Conservation (phyloP, 1,284 basidiomycete species). For the Leccinum solheimii region DNA sequence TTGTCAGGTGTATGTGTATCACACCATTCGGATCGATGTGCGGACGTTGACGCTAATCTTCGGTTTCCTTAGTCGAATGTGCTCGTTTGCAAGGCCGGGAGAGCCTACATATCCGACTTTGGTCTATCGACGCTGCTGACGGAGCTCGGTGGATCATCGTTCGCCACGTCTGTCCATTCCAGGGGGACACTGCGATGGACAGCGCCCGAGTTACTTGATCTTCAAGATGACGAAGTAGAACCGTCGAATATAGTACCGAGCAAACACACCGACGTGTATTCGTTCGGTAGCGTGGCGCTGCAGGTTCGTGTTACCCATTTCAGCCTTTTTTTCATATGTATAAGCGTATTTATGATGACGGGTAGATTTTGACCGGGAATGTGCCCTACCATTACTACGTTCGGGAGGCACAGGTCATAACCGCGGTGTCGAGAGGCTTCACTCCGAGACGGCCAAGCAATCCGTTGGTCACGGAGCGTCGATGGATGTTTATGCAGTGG, state of each 20-base stretch:
- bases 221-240: slow-evolving; percentile 13
- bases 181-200: slow-evolving; percentile 20
- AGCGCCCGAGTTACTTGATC: slow-evolving; percentile 19
- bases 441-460: slow-evolving; percentile 11
- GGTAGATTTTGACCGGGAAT: slow-evolving; percentile 15
- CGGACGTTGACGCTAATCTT: background rate
- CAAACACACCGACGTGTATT: slow-evolving; percentile 17
- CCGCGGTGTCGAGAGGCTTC: slow-evolving; percentile 9
- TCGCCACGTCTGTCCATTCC: slow-evolving; percentile 15
- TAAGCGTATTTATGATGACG: background rate
- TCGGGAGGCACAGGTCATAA: slow-evolving; percentile 11
- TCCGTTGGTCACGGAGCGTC: slow-evolving; percentile 10
- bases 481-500: slow-evolving; percentile 12
- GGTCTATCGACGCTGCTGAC: slow-evolving; percentile 22
- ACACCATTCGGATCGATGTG: background rate
- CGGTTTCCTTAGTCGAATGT: slow-evolving; percentile 2
- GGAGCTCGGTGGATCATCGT: slow-evolving; percentile 15
- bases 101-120: slow-evolving; percentile 14
- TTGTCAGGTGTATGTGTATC: slow-evolving; percentile 11
- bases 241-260: background rate
- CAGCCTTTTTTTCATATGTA: background rate
- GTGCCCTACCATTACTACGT: slow-evolving; percentile 17
- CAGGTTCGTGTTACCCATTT: slow-evolving; percentile 13
- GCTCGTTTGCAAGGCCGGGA: background rate
- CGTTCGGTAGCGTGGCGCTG: slow-evolving; percentile 20